phyloP scores from a whole-genome alignment of 148 eudicot species.

The Spergularia bocconei region DNA sequence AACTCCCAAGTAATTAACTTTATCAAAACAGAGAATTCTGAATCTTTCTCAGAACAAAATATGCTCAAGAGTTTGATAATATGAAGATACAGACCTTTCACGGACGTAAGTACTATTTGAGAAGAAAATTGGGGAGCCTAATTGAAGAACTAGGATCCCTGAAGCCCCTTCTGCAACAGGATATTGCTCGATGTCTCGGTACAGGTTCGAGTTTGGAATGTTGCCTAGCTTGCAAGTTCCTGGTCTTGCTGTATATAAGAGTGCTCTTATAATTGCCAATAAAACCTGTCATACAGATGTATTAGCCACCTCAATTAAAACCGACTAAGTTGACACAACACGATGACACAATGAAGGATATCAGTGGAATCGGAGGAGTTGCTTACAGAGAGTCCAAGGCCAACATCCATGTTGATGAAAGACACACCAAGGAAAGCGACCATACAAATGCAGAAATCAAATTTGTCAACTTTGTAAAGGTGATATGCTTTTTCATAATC shows the following conservation, averaged over 20 bases:
- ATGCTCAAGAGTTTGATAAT: neutral
- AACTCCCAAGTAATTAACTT: neutral
- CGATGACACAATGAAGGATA: neutral
- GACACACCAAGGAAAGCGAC: conserved; percentile 74
- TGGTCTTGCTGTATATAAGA: conserved; percentile 81
- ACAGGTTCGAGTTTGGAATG: conserved; percentile 45
- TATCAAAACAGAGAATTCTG: neutral
- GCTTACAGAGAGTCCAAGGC: conserved; percentile 74
- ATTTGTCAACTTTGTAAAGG: conserved; percentile 73
- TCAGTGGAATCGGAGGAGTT: too few species aligned
- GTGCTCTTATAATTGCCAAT: conserved; percentile 56
- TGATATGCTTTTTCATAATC: conserved; percentile 57
- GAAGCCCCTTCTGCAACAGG: conserved; percentile 43
- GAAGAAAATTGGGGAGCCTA: conserved; percentile 83
- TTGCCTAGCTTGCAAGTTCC: conserved; percentile 67
- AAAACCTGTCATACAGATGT: conserved; percentile 37
- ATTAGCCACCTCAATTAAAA: neutral
- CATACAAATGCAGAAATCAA: conserved; percentile 81
- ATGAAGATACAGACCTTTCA: conserved; percentile 50
- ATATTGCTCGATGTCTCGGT: conserved; percentile 73
- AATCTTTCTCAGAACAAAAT: neutral
- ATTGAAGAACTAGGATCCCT: conserved; percentile 58
- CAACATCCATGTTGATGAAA: conserved; percentile 84
- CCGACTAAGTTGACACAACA: neutral
- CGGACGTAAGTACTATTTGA: conserved; percentile 59